Conservation (phyloP, 2,329 filamentous ascomycete genomes). For the Paraphoma chrysanthemicola region DNA sequence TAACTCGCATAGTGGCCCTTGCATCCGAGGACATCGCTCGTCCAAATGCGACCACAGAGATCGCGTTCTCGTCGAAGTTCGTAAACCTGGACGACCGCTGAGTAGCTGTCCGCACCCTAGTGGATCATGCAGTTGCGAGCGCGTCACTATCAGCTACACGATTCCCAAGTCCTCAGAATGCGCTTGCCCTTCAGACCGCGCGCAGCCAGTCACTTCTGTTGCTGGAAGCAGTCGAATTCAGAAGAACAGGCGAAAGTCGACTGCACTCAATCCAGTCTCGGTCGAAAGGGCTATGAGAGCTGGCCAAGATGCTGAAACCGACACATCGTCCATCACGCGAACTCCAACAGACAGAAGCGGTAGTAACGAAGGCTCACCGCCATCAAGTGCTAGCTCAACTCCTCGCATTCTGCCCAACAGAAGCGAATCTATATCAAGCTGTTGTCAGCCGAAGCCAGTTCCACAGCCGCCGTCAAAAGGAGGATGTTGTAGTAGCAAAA, state of each 20-base stretch:
- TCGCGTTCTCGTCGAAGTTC: slow-evolving; percentile 72
- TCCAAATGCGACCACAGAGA: slow-evolving; percentile 77
- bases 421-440: slow-evolving; percentile 36
- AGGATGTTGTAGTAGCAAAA: slow-evolving; percentile 41
- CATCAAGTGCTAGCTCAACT: slow-evolving; percentile 48
- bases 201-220: slow-evolving; percentile 28
- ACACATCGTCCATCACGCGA: slow-evolving; percentile 37
- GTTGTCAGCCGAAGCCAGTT: slow-evolving; percentile 39
- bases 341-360: slow-evolving; percentile 44
- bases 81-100: slow-evolving; percentile 74
- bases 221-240: slow-evolving; percentile 39
- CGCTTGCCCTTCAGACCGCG: slow-evolving; percentile 43
- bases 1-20: slow-evolving; percentile 65
- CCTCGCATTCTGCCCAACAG: slow-evolving; percentile 39
- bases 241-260: slow-evolving; percentile 41
- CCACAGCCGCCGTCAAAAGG: slow-evolving; percentile 21
- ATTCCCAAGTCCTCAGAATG: slow-evolving; percentile 52
- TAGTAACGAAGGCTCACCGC: slow-evolving; percentile 41
- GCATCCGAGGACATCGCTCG: slow-evolving; percentile 77
- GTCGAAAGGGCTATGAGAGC: slow-evolving; percentile 46
- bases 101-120: slow-evolving; percentile 73
- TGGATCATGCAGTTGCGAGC: slow-evolving; percentile 67
- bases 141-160: slow-evolving; percentile 62
- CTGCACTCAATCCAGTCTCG: slow-evolving; percentile 33
- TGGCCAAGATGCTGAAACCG: slow-evolving; percentile 38